Conservation (phyloP, 805 yeast genomes). For the Cephaloascus albidus region DNA sequence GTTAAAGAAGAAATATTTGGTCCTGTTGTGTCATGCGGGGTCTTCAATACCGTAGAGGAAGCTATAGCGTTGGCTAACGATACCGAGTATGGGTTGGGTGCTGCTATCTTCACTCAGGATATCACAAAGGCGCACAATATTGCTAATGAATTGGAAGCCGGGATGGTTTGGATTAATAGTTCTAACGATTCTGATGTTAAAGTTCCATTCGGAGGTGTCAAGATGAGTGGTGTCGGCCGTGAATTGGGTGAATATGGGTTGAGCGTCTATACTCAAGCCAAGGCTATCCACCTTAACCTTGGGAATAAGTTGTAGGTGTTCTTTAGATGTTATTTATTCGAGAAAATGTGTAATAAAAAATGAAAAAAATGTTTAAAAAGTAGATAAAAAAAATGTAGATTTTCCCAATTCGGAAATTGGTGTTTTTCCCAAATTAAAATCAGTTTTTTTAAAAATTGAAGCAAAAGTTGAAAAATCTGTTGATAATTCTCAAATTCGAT, state of each 20-base stretch:
- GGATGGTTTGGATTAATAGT: constrained; percentile 62
- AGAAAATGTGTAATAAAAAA: neutral
- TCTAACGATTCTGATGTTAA: constrained; percentile 56
- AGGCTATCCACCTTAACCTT: constrained; percentile 53
- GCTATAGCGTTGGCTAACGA: constrained; percentile 63
- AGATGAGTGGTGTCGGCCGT: constrained; percentile 72
- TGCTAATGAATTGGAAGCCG: constrained; percentile 54
- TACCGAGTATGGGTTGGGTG: constrained; percentile 73
- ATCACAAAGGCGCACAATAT: constrained; percentile 55
- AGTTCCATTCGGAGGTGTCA: constrained; percentile 78
- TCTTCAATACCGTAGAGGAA: constrained; percentile 59
- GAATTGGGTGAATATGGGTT: constrained; percentile 74
- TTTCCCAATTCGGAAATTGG: neutral
- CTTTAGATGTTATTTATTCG: neutral
- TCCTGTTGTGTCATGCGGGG: constrained; percentile 67
- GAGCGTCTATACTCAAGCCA: constrained; percentile 60
- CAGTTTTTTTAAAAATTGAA: no score
- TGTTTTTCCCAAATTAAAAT: neutral
- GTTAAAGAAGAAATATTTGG: constrained; percentile 83
- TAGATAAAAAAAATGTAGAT: no score
- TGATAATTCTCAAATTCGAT: no score
- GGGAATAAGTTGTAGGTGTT: constrained; percentile 14
- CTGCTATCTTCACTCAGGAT: constrained; percentile 68
- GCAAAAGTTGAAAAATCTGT: no score
- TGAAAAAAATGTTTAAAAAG: no score